Conservation (phyloP, 1,284 basidiomycete genomes). For the Ceratobasidium sp. region DNA sequence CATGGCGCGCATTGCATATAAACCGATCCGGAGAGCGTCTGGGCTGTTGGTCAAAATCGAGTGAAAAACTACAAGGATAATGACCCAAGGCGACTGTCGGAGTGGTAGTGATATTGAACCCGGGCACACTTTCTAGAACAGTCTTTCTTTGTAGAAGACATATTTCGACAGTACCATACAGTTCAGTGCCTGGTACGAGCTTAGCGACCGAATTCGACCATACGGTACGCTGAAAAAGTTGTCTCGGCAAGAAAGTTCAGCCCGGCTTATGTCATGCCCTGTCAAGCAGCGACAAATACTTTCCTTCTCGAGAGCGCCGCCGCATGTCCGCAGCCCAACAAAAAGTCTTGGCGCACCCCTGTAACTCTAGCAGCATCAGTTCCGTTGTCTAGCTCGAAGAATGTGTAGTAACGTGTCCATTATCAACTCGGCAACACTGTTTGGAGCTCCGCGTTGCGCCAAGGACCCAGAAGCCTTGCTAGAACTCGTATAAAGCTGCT, state of each 20-base stretch:
- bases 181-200: neutral
- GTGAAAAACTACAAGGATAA: neutral
- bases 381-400: neutral
- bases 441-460: constrained; percentile 5
- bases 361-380: neutral
- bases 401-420: constrained; percentile 10
- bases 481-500: constrained; percentile 11
- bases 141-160: neutral
- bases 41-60: neutral
- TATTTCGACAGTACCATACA: neutral
- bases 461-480: constrained; percentile 23
- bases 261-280: neutral
- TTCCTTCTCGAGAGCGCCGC: neutral
- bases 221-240: too few relatives aligned
- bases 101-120: neutral
- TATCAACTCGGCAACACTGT: constrained; percentile 23
- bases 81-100: neutral
- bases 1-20: neutral
- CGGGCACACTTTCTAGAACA: constrained; percentile 2
- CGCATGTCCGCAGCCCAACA: constrained; percentile 40
- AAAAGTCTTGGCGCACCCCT: constrained; percentile 32
- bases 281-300: neutral
- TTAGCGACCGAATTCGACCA: too few relatives aligned
- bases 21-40: neutral
- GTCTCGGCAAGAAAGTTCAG: too few relatives aligned